These are phyloP conservation scores for Paracoccidioides lutzii DNA, from an alignment of 2,329 filamentous ascomycete genomes.

Conservation along the genomic window DNA sequence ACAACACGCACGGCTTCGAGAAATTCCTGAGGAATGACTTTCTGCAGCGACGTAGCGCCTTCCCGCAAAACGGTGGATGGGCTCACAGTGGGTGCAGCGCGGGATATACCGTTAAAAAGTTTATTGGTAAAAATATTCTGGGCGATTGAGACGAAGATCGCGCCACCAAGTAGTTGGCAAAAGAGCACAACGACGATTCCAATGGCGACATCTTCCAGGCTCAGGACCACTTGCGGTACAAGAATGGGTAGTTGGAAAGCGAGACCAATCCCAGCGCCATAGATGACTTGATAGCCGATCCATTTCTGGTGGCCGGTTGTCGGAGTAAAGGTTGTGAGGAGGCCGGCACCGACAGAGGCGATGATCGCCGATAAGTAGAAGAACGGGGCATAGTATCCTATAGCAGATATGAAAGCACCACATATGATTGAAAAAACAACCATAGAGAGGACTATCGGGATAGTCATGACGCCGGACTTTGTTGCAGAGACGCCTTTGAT, in stretches of 20 bases:
- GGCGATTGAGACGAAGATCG: slow-evolving; percentile 26
- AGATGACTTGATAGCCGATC: slow-evolving; percentile 29
- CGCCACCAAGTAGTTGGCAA: slow-evolving; percentile 25
- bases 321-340: slow-evolving; percentile 24
- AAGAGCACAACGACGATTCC: slow-evolving; percentile 27
- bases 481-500: slow-evolving; percentile 24
- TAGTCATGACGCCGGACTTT: slow-evolving; percentile 27
- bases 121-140: slow-evolving; percentile 30
- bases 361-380: slow-evolving; percentile 23
- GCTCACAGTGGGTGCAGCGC: slow-evolving; percentile 17
- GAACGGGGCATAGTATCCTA: slow-evolving; percentile 31
- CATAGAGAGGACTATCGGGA: slow-evolving; percentile 23
- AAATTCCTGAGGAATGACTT: slow-evolving; percentile 15
- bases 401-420: slow-evolving; percentile 19
- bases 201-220: slow-evolving; percentile 21
- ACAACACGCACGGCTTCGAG: slow-evolving; percentile 21
- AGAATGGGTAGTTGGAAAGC: slow-evolving; percentile 26
- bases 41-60: slow-evolving; percentile 28
- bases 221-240: slow-evolving; percentile 23
- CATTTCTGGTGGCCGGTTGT: slow-evolving; percentile 21
- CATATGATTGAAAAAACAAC: slow-evolving; percentile 22
- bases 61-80: slow-evolving; percentile 18
- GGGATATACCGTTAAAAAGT: slow-evolving; percentile 17
- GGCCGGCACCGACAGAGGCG: slow-evolving; percentile 23
- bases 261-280: slow-evolving; percentile 25